phyloP scores from a whole-genome alignment of 345 rosid species.

The Eucalyptus curtisii region DNA sequence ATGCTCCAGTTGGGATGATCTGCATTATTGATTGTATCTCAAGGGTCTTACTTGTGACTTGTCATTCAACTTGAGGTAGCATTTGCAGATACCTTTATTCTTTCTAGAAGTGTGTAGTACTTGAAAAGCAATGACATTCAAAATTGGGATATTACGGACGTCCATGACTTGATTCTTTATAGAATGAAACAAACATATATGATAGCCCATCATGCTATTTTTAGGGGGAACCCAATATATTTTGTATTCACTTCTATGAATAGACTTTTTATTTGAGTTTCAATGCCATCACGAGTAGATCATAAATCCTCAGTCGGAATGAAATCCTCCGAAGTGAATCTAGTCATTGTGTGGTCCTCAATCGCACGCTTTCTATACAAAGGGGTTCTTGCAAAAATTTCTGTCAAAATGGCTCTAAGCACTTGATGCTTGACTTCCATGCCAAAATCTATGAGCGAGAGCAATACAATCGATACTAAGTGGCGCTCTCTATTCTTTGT shows the following conservation, averaged over 20 bases:
- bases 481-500: not conserved
- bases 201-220: not conserved
- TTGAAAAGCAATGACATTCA: not conserved
- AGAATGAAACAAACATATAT: not conserved
- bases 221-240: not conserved
- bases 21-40: not conserved
- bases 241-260: too few species aligned
- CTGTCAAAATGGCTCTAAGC: not conserved
- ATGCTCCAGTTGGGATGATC: not conserved
- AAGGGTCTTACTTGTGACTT: not conserved
- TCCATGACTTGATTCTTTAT: not conserved
- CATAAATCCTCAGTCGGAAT: not conserved
- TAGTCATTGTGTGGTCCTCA: not conserved
- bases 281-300: not conserved
- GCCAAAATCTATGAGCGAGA: not conserved
- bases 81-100: not conserved
- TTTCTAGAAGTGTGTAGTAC: not conserved
- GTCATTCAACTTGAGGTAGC: not conserved
- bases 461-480: not conserved
- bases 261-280: not conserved
- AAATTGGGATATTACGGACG: not conserved
- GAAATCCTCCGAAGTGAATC: not conserved
- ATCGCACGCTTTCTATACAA: not conserved
- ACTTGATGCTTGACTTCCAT: not conserved
- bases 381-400: not conserved